A percentile compares a stretch with the other conserved stretches of the same genome.
Evolutionary conservation across 2,329 filamentous ascomycete genomes (phyloP).

Genomic region (Furcasterigmium sp.): DNA sequence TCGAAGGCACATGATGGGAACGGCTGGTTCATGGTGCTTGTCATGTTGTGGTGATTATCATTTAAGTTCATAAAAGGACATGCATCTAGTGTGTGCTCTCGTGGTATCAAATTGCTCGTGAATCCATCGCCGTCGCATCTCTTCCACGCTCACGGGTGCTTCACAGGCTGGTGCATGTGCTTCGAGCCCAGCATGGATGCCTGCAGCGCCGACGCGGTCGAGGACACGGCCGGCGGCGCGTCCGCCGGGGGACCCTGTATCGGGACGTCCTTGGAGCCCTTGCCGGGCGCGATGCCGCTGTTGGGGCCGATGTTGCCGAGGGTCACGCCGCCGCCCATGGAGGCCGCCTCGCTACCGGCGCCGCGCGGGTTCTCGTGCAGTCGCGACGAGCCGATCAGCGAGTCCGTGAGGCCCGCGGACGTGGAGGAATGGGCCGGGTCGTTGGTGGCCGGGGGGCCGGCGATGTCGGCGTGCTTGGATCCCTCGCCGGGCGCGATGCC

Average conservation of each 20-base stretch:
- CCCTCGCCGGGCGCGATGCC: not conserved
- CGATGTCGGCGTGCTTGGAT: not conserved
- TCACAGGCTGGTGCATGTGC: not conserved
- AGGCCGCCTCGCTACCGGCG: not conserved
- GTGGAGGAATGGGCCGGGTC: not conserved
- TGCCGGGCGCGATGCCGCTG: not conserved
- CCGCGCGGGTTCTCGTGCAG: not conserved
- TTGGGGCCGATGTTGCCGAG: not conserved
- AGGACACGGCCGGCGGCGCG: not conserved
- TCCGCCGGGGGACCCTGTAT: not conserved
- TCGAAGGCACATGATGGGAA: too few species aligned
- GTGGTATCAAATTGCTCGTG: too few species aligned
- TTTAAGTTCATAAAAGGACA: too few species aligned
- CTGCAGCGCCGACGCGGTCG: not conserved
- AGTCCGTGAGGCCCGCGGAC: not conserved
- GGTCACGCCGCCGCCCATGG: not conserved
- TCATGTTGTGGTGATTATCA: too few species aligned
- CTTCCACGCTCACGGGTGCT: too few species aligned
- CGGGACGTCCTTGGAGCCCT: not conserved
- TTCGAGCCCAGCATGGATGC: not conserved
- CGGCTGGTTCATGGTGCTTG: too few species aligned
- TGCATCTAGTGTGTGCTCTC: too few species aligned
- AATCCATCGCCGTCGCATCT: too few species aligned
- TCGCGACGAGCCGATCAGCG: not conserved
- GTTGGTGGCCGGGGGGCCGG: not conserved